A percentile compares a stretch with the other conserved stretches of the same genome.
Conservation (phyloP, 2,329 filamentous ascomycete species). For the Sporothrix pseudoabietina region DNA sequence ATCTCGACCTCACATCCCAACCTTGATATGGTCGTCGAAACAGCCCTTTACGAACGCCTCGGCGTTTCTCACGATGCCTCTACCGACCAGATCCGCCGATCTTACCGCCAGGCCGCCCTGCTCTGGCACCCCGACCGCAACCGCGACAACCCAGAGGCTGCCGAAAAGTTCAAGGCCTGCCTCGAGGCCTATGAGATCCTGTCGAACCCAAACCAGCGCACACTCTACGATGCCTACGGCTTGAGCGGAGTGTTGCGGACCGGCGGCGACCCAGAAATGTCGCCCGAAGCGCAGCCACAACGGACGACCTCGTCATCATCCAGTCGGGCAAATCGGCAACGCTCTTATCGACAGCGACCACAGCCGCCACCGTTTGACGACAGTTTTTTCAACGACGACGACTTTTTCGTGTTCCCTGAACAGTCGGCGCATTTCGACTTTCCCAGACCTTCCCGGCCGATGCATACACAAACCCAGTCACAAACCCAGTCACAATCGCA, state of each 20-base stretch:
- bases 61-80: constrained; percentile 74
- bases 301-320: neutral
- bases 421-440: neutral
- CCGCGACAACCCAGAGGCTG: constrained; percentile 79
- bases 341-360: constrained; percentile 48
- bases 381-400: neutral
- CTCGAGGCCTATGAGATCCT: constrained; percentile 98
- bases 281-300: neutral
- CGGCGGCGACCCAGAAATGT: neutral
- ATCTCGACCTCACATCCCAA: neutral
- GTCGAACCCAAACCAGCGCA: constrained; percentile 93
- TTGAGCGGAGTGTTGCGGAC: constrained; percentile 80
- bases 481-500: neutral
- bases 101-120: constrained; percentile 78
- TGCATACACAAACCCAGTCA: neutral
- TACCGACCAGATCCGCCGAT: constrained; percentile 96
- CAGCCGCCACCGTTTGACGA: neutral
- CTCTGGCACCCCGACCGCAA: constrained; percentile 98
- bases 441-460: neutral
- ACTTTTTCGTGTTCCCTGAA: neutral
- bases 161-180: constrained; percentile 96
- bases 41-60: constrained; percentile 78
- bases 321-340: constrained; percentile 59
- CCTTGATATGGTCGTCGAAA: constrained; percentile 41
- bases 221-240: constrained; percentile 90